Evolutionary conservation across 768 basidiomycete species (phyloP), one percentile per base, ranked within the genome.

Genomic region (Rhodotorula paludigena): DNA sequence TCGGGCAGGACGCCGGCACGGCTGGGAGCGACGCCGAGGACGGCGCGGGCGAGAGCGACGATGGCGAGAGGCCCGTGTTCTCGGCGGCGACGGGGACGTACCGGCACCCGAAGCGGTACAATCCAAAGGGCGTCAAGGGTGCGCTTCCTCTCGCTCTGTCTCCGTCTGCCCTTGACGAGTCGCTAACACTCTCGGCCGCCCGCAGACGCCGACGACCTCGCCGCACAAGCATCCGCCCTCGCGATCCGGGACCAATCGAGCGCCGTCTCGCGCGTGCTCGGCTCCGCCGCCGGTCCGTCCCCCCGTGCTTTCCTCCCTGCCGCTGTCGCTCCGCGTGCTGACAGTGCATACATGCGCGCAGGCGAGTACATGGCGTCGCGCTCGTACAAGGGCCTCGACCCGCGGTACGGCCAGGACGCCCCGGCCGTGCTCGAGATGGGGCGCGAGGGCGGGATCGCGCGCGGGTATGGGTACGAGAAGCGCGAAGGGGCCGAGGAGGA

Each of bases 381-480:
- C 54, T 85, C 84, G 0, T 98, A 88, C 79, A 84, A 83, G 49
- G 94, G 94, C 2, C 81, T 97, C 33, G 93, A 97, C 65, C 79
- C 84, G 30, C 82, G 88, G 15, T 73, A 87, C 18, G 91, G 90
- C 0, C 81, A 89, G 77, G 90, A 94, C 74, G 83, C 81, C 2
- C 92, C 93, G 0, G 84, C 88, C 68, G 77, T 87, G 47, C 78
- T 98, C 65, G 90, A 96, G 79, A 89, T 94, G 77, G 94, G 94
- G 0, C 80, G 92, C 53, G 61, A 68, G 52, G 89, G 84, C 72
- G 94, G 94, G 10, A 87, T 94, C 53, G 92, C 94, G 45, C 83
- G 87, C 68, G 90, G 89, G 16, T 97, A 98, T 77, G 77, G 75
- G 20, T 83, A 83, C 54, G 87, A 89, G 47, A 42, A 42, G 41